A percentile compares a stretch with the other conserved stretches of the same genome.
Conservation (phyloP, 164 flowering plant genomes). For the Santalum album region DNA sequence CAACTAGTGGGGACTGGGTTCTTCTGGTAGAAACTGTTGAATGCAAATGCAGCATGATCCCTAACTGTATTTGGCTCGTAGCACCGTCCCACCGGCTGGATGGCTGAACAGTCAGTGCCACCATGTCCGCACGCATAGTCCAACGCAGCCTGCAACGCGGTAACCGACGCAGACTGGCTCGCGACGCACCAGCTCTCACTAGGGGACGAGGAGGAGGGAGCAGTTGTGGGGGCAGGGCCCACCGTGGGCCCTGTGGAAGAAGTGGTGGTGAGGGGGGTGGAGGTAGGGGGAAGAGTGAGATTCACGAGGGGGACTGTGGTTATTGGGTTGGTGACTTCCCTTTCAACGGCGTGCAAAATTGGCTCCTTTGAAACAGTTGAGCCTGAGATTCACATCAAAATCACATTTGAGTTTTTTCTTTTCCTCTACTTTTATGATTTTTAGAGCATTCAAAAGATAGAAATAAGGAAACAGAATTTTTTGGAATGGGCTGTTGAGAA, state of each 20-base stretch:
- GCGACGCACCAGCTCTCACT: constrained; percentile 4
- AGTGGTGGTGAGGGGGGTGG: neutral
- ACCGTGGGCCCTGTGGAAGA: constrained; percentile 6
- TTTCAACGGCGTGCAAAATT: constrained; percentile 4
- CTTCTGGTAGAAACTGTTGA: constrained; percentile 2
- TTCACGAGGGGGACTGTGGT: constrained; percentile 13
- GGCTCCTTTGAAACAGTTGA: neutral
- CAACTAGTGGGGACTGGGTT: neutral
- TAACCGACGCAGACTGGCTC: neutral
- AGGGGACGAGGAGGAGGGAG: constrained; percentile 4
- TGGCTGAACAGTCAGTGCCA: constrained; percentile 2
- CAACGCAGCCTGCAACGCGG: constrained; percentile 2
- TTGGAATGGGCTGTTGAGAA: too few relatives aligned
- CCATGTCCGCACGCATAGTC: constrained; percentile 4
- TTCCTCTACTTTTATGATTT: too few relatives aligned
- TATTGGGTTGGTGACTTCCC: constrained; percentile 30
- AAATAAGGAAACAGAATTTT: too few relatives aligned
- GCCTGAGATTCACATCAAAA: neutral
- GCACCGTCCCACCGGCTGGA: neutral
- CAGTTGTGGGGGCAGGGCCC: constrained; percentile 19
- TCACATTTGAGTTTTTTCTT: too few relatives aligned
- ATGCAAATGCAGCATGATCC: constrained; percentile 1
- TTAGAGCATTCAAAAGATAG: too few relatives aligned
- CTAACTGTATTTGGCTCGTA: neutral
- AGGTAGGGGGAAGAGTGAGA: neutral